Conservation (phyloP, 2,329 filamentous ascomycete species). For the Sporothrix brunneoviolacea region DNA sequence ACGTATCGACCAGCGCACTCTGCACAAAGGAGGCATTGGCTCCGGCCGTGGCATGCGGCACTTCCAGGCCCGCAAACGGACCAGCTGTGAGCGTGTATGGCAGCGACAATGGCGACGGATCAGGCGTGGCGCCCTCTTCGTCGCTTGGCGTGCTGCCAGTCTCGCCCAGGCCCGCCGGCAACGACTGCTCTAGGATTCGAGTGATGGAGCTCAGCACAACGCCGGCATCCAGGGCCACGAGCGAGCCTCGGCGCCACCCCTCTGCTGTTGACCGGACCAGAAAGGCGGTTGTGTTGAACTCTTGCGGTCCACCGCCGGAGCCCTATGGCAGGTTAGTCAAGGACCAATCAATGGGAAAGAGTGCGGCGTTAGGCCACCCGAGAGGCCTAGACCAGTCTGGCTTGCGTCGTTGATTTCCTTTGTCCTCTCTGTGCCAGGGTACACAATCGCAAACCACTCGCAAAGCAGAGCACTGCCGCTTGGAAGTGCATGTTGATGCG, state of each 20-base stretch:
- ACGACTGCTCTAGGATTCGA: slow-evolving; percentile 61
- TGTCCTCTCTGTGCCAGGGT: too few relatives aligned
- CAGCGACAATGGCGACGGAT: slow-evolving; percentile 26
- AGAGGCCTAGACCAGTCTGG: too few relatives aligned
- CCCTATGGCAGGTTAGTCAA: slow-evolving; percentile 49
- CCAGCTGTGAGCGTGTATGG: slow-evolving; percentile 56
- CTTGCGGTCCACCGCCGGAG: slow-evolving; percentile 79
- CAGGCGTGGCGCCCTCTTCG: slow-evolving; percentile 5
- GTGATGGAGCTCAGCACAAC: slow-evolving; percentile 81
- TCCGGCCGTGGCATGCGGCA: slow-evolving; percentile 58
- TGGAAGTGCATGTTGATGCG: too few relatives aligned
- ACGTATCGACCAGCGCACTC: slow-evolving; percentile 72
- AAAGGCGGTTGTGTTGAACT: slow-evolving; percentile 84
- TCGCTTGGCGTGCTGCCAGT: neutral
- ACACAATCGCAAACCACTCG: too few relatives aligned
- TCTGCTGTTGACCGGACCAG: slow-evolving; percentile 75
- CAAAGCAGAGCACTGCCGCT: too few relatives aligned
- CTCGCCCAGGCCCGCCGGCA: slow-evolving; percentile 31
- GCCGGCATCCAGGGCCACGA: slow-evolving; percentile 90
- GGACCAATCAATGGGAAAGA: too few relatives aligned
- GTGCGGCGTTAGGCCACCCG: too few relatives aligned
- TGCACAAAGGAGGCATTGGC: slow-evolving; percentile 80
- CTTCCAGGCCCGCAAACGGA: slow-evolving; percentile 71
- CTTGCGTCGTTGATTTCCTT: too few relatives aligned
- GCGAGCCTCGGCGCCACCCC: slow-evolving; percentile 73